phyloP scores from a whole-genome alignment of 2,329 filamentous ascomycete genomes.

The Neonectria coccinea region DNA sequence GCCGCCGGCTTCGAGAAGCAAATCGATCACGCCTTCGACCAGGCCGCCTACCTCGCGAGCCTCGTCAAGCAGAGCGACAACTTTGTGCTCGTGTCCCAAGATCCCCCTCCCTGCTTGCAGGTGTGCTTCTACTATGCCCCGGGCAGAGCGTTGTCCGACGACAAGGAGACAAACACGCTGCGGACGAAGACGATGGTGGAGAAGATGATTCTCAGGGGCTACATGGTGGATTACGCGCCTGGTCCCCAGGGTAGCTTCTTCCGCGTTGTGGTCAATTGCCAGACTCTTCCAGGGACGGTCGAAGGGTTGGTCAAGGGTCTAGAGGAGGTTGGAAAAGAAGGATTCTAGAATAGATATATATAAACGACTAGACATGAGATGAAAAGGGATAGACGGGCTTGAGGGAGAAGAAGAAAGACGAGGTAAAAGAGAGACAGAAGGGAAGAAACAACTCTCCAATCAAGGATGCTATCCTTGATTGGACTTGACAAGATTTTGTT shows the following conservation, averaged over 20 bases:
- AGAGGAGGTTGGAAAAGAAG: constrained; percentile 57
- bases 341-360: neutral
- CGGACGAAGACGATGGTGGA: constrained; percentile 62
- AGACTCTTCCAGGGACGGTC: constrained; percentile 64
- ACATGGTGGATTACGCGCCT: constrained; percentile 73
- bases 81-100: constrained; percentile 78
- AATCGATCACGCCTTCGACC: constrained; percentile 78
- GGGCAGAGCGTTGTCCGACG: constrained; percentile 58
- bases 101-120: constrained; percentile 88
- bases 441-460: neutral
- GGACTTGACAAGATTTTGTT: neutral
- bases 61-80: constrained; percentile 66
- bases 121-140: constrained; percentile 92
- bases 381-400: neutral
- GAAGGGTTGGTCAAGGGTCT: constrained; percentile 66
- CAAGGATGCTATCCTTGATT: neutral
- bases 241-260: constrained; percentile 68
- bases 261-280: constrained; percentile 69
- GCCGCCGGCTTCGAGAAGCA: constrained; percentile 75
- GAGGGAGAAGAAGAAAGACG: neutral
- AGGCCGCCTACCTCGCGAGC: constrained; percentile 75
- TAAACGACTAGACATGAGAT: neutral
- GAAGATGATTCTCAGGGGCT: constrained; percentile 62
- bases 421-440: constrained; percentile 1
- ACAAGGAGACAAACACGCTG: constrained; percentile 60